Conservation (phyloP, 805 yeast species). For the Metschnikowia corniflorae region DNA sequence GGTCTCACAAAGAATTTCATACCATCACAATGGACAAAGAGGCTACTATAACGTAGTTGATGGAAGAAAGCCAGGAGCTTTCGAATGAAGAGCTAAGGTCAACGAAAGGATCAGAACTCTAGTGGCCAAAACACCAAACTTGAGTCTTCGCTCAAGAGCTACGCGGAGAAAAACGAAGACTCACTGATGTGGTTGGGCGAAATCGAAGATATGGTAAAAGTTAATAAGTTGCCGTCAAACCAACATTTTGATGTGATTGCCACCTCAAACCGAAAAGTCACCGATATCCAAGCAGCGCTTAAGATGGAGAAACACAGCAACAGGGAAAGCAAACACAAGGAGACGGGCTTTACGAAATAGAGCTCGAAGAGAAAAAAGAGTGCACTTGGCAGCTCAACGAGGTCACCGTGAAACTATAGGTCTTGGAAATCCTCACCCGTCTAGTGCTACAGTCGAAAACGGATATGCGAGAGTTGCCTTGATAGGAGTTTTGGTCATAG, state of each 20-base stretch:
- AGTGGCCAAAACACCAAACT: slow-evolving; percentile 33
- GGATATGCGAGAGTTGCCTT: too few species aligned
- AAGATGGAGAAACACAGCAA: slow-evolving; percentile 18
- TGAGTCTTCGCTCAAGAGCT: slow-evolving; percentile 28
- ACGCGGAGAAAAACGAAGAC: slow-evolving; percentile 29
- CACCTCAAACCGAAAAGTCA: slow-evolving; percentile 13
- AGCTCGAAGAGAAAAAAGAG: slow-evolving; percentile 20
- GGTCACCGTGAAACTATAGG: slow-evolving; percentile 30
- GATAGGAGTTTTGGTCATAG: too few species aligned
- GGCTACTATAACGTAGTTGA: slow-evolving; percentile 56
- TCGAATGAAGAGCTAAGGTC: slow-evolving; percentile 68
- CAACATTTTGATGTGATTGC: slow-evolving; percentile 24
- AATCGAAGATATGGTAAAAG: slow-evolving; percentile 30
- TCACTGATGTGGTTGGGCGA: slow-evolving; percentile 36
- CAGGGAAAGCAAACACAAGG: slow-evolving; percentile 26
- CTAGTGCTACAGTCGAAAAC: slow-evolving; percentile 36
- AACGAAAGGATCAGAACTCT: slow-evolving; percentile 64
- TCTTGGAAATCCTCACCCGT: slow-evolving; percentile 19
- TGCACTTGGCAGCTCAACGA: slow-evolving; percentile 27
- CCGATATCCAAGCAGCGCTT: slow-evolving; percentile 17
- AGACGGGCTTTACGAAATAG: slow-evolving; percentile 24
- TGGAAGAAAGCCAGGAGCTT: slow-evolving; percentile 73
- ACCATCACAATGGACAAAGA: slow-evolving; percentile 45
- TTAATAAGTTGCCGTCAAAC: slow-evolving; percentile 26
- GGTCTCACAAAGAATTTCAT: too few species aligned